Evolutionary conservation across 495 filamentous ascomycete genomes (phyloP), one percentile per base, ranked within the genome.

Genomic region (Aspergillus sclerotioniger): DNA sequence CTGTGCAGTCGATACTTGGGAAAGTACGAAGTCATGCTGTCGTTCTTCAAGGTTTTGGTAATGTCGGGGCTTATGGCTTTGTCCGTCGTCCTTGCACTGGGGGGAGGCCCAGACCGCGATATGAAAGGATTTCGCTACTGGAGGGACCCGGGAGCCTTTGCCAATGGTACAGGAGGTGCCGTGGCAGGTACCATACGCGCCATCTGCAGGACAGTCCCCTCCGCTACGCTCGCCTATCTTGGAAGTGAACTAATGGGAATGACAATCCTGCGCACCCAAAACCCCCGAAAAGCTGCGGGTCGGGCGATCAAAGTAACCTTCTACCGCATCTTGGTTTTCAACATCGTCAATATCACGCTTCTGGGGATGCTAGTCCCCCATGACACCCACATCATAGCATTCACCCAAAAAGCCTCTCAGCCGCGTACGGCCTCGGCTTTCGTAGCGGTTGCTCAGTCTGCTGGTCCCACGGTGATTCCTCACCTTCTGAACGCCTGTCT

Each of bases 171-270:
- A 1, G 44, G 57, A 6, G 21, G 43, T 1, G 41, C 29, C 20
- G 10, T 48, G 55, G 25, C 37, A 62, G 8, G 78, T 67, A 68
- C 82, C 10, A 88, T 92, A 67, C 75, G 90, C 28, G 57, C 82
- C 13, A 76, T 91, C n/a, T 93, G 88, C 80, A 82, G 83, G 13
- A 85, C 86, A 10, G 75, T 92, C 51, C 84, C 90, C 52, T 86
- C 84, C 52, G 88, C 90, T 7, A 88, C 85, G 3, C 92, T 93
- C 58, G 88, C 90, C 21, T 93, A 90, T 62, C 76, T 91, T 37
- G 89, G 90, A 37, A 92, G 90, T 13, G 92, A 96, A 73, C 78
- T 92, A 25, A 84, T 94, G 52, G 91, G 84, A 51, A 77, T 86
- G 49, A 75, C 74, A 4, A 71, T 80, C 19, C 72, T 80, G 8